A percentile compares a stretch with the other conserved stretches of the same genome.
Conservation (phyloP, 192 early-diverging fungal species). For the Umbelopsis sp. region DNA sequence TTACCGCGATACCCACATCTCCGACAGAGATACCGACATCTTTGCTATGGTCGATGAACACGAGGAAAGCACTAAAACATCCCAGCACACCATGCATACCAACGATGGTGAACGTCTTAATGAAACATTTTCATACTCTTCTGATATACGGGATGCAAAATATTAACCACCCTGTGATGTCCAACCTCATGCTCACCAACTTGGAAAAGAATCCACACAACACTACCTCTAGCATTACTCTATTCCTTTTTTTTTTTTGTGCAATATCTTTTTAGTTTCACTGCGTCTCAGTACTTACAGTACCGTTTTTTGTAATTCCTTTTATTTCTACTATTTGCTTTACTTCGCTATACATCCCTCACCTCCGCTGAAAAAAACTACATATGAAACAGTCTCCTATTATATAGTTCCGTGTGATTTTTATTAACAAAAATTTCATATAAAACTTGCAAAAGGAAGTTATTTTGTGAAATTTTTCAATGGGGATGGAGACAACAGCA, state of each 20-base stretch:
- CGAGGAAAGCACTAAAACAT: neutral
- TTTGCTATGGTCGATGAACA: slow-evolving; percentile 13
- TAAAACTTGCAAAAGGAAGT: neutral
- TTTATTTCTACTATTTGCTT: too few relatives aligned
- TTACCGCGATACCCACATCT: slow-evolving; percentile 10
- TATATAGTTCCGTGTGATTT: neutral
- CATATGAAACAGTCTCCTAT: neutral
- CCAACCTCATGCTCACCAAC: too few relatives aligned
- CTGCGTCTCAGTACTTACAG: too few relatives aligned
- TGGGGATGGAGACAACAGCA: neutral
- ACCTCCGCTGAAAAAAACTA: too few relatives aligned
- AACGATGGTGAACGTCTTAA: slow-evolving; percentile 11
- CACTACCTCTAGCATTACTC: too few relatives aligned
- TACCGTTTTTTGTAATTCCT: too few relatives aligned
- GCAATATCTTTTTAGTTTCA: neutral
- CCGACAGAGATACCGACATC: slow-evolving; percentile 4
- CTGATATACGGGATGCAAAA: neutral
- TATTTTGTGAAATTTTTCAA: neutral
- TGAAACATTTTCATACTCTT: neutral
- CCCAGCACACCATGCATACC: slow-evolving; percentile 2
- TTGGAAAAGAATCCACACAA: too few relatives aligned
- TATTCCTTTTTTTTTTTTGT: neutral
- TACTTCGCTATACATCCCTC: too few relatives aligned
- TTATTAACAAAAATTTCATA: neutral
- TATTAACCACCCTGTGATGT: neutral